Base-by-base conservation (phyloP, 805 yeast genomes). In the Cyberlindnera meyerae region DNA sequence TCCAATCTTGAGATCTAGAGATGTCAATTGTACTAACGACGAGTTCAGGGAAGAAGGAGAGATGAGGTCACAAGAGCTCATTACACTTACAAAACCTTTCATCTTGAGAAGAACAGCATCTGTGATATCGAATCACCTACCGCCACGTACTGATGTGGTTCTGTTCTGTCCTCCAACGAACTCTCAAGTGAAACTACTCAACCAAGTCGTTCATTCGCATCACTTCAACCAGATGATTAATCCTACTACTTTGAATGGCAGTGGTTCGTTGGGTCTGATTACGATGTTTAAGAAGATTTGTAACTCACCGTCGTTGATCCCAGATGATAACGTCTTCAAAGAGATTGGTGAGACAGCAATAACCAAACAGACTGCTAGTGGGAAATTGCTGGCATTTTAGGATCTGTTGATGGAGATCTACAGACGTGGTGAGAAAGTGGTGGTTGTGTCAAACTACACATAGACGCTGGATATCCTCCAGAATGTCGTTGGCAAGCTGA, bases 401-500 rank as follows among this genome's bases (percentile, higher is more conserved):
- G 69, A 73, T 3, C 55, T 89, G 8, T 45, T 93, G 5, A 55
- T 64, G 2, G 71, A 72, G 29, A 44, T 40, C 4, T 55, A 57
- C 18, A 46, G 52, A 4, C 58, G 70, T 1, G 62, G 68, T 6
- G 97, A 90, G 52, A 90, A 89, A 54, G 76, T 82, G 3, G 96
- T 90, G 1, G 59, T 90, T 18, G 83, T 89, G 1, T 88, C 96
- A 0, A 87, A 90, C 44, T 89, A 79, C 44, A 90, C 97, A 0
- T 82, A 84, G 50, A 87, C 96, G 0, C 66, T 90, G 24, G 95
- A 90, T 53, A 58, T 93, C 5, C 60, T 89, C 13, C 87, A 86
- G 52, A 57, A 61, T 5, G 47, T 82, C 4, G 52, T 88, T 29
- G 58, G 57, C 6, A 68, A 73, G 11, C 52, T 73, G 18, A 68